Conservation (phyloP, 108 stramenopile species). For the Stephanodiscus triporus region DNA sequence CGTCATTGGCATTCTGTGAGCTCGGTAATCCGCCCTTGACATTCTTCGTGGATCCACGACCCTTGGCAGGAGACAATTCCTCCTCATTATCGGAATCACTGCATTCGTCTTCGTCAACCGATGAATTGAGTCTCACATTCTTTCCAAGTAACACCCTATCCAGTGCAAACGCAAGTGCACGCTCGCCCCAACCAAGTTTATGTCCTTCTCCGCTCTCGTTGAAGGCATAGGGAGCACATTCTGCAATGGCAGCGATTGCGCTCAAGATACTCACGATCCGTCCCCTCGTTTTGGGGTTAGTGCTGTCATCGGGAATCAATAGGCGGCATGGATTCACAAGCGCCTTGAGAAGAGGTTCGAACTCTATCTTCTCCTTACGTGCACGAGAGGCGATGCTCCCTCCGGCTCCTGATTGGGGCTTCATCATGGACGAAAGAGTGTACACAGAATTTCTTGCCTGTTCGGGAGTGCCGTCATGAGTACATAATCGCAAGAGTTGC, state of each 20-base stretch:
- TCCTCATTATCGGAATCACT: conserved; percentile 44
- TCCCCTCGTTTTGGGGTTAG: conserved; percentile 47
- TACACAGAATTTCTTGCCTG: conserved; percentile 83
- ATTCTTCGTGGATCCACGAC: conserved; percentile 18
- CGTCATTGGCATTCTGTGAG: conserved; percentile 45
- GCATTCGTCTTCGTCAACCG: conserved; percentile 39
- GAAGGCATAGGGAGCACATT: conserved; percentile 69
- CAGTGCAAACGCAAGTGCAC: conserved; percentile 67
- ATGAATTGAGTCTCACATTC: conserved; percentile 18
- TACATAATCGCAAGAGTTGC: conserved; percentile 63
- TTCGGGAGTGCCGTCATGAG: conserved; percentile 72
- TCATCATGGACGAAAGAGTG: conserved; percentile 63
- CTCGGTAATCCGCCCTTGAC: conserved; percentile 17
- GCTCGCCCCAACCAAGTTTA: conserved; percentile 51
- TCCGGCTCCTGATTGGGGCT: conserved; percentile 27
- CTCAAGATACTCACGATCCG: conserved; percentile 63
- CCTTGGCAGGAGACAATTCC: conserved; percentile 37
- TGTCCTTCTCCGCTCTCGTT: conserved; percentile 40
- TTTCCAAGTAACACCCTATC: conserved; percentile 63
- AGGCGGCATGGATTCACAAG: conserved; percentile 66
- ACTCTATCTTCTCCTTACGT: conserved; percentile 45
- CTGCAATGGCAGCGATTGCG: conserved; percentile 70
- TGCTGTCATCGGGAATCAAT: conserved; percentile 44
- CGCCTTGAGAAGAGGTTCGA: conserved; percentile 59
- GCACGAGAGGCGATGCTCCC: conserved; percentile 34